Evolutionary conservation across 768 basidiomycete genomes (phyloP), one percentile per base, ranked within the genome.

Genomic region (Suillus placidus): DNA sequence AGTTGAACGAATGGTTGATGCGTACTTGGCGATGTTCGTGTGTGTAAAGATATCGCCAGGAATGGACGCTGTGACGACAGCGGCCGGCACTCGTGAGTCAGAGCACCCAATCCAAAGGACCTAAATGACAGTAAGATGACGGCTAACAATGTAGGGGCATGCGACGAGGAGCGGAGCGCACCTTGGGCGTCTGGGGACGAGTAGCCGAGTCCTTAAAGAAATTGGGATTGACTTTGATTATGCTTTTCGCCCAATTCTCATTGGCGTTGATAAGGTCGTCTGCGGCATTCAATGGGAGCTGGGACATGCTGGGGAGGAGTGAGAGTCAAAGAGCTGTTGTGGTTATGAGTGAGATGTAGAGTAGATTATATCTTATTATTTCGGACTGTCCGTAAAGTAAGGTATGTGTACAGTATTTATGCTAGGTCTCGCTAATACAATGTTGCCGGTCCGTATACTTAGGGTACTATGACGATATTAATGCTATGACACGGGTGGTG

Each of bases 1-100:
- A 8, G 26, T 9, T 9, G 9, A 26, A 37, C 7, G 38, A 54
- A n/a, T 14, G 3, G 23, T 52, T 30, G 30, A n/a, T 60, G 77
- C 87, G 65, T 69, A 92, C 90, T 97, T 97, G 32, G 94, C 95
- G 67, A 97, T 88, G 77, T 96, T 96, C 56, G 94, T 82, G 78
- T 94, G 89, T 40, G 91, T 89, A 70, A 97, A 96, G 64, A 97
- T 87, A 51, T 93, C 92, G 61, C 94, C 30, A 64, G 95, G 94
- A 66, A 83, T 84, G 43, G 88, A 82, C 34, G 35, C 82, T 88
- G 90, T 89, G 69, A 94, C 75, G 69, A 93, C 87, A 30, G 87
- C 86, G 74, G 94, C 94, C 37, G 94, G 93, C 2, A 95, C 93
- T 68, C 95, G 84, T 14, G 94, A 95, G 78, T 97, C 95, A 37